Evolutionary conservation across 805 yeast species (phyloP).

Genomic region (Lipomyces chichibuensis): DNA sequence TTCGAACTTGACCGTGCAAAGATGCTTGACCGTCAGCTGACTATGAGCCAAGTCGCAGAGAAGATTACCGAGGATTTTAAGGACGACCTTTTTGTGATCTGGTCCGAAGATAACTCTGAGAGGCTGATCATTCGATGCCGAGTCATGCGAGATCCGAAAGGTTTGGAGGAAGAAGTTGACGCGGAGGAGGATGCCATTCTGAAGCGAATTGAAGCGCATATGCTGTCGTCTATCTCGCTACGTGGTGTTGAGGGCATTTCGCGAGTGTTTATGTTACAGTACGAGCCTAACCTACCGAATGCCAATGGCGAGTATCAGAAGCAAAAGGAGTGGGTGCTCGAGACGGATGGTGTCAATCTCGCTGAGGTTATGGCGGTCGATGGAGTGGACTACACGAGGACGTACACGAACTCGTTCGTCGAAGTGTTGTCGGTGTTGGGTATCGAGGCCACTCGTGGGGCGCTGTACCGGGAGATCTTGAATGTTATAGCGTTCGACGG

Average conservation of each 20-base stretch:
- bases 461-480: slow-evolving; percentile 89
- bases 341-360: slow-evolving; percentile 96
- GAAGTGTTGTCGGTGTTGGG: slow-evolving; percentile 94
- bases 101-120: slow-evolving; percentile 99
- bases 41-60: slow-evolving; percentile 98
- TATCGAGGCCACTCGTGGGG: slow-evolving; percentile 96
- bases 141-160: slow-evolving; percentile 94
- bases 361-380: slow-evolving; percentile 93
- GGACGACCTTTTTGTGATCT: slow-evolving; percentile 92
- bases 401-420: slow-evolving; percentile 95
- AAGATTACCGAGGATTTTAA: slow-evolving; percentile 90
- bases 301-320: slow-evolving; percentile 84
- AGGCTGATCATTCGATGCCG: slow-evolving; percentile 96
- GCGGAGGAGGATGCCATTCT: slow-evolving; percentile 97
- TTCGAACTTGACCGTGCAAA: slow-evolving; percentile 97
- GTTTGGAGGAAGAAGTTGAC: slow-evolving; percentile 80
- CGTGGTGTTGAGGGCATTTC: slow-evolving; percentile 95
- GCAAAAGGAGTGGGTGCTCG: slow-evolving; percentile 96
- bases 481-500: slow-evolving; percentile 99
- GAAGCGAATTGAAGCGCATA: slow-evolving; percentile 91
- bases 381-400: slow-evolving; percentile 88
- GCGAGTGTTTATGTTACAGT: slow-evolving; percentile 68
- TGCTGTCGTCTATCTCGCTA: slow-evolving; percentile 91
- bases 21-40: slow-evolving; percentile 96
- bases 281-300: slow-evolving; percentile 49